phyloP scores from a whole-genome alignment of 2,329 filamentous ascomycete species.

The Cercospora sojina region DNA sequence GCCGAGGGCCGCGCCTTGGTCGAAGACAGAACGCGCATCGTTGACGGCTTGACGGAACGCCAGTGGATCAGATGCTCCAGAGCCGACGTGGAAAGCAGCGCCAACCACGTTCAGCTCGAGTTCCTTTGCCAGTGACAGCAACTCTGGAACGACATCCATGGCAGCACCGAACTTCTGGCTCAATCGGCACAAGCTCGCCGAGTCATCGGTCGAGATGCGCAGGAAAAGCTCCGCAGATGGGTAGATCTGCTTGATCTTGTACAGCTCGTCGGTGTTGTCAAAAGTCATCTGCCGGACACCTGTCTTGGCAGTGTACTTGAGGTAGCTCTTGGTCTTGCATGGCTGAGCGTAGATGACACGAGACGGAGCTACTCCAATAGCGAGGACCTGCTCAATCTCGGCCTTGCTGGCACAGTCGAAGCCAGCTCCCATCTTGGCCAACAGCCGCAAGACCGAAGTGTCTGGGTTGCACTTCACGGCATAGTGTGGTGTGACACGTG shows the following conservation, averaged over 20 bases:
- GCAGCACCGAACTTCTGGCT: conserved; percentile 97
- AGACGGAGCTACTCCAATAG: conserved; percentile 76
- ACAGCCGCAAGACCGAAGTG: conserved; percentile 79
- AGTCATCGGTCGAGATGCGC: conserved; percentile 94
- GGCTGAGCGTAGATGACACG: conserved; percentile 99
- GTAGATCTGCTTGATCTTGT: conserved; percentile 93
- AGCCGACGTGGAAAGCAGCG: conserved; percentile 97
- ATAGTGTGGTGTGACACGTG: conserved; percentile 93
- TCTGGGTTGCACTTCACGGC: conserved; percentile 99
- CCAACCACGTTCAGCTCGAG: conserved; percentile 88
- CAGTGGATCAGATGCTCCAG: conserved; percentile 87
- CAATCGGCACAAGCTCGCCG: conserved; percentile 86
- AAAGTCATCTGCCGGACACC: conserved; percentile 99
- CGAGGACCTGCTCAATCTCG: conserved; percentile 89
- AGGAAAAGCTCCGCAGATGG: conserved; percentile 88
- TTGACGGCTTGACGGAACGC: conserved; percentile 88
- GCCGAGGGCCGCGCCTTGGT: conserved; percentile 74
- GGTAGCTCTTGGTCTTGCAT: conserved; percentile 98
- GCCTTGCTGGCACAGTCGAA: conserved; percentile 98
- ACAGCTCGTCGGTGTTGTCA: conserved; percentile 95
- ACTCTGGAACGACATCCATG: conserved; percentile 73
- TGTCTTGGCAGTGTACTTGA: conserved; percentile 80
- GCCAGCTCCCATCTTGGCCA: conserved; percentile 83
- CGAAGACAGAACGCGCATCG: conserved; percentile 85
- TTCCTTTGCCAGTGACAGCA: conserved; percentile 76